These are phyloP conservation scores for Paramyrothecium sp. DNA, from an alignment of 2,329 filamentous ascomycete genomes.

Conservation along the genomic window DNA sequence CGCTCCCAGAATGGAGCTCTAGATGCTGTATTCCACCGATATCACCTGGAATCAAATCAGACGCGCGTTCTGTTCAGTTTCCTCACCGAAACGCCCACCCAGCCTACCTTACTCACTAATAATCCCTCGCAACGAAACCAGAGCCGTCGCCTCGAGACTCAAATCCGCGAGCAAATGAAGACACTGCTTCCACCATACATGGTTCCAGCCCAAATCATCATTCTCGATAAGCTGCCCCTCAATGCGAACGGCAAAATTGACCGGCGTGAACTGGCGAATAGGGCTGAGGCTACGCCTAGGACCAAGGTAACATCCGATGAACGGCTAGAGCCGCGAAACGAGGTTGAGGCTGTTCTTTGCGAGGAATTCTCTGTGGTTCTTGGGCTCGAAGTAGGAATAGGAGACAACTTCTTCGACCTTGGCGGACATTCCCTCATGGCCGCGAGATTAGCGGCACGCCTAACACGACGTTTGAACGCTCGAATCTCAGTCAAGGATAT, in stretches of 20 bases:
- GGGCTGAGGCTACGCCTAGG: not conserved
- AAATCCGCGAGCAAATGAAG: slow-evolving; percentile 2
- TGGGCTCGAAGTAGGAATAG: not conserved
- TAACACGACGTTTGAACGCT: slow-evolving; percentile 2
- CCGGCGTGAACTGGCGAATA: not conserved
- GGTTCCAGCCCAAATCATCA: not conserved
- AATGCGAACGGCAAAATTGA: not conserved
- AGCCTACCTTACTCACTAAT: slow-evolving; percentile 7
- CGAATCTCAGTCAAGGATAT: slow-evolving; percentile 7
- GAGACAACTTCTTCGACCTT: not conserved
- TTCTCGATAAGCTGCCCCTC: not conserved
- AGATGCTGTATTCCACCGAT: slow-evolving; percentile 13
- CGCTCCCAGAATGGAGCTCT: slow-evolving; percentile 13
- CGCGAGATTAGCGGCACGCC: slow-evolving; percentile 9
- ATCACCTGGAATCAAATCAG: slow-evolving; percentile 11
- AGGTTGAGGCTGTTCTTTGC: not conserved
- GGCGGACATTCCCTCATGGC: slow-evolving; percentile 6
- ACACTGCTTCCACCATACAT: slow-evolving; percentile 1
- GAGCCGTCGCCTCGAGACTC: slow-evolving; percentile 1
- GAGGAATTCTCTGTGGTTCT: not conserved
- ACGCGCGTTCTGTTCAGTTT: slow-evolving; percentile 9
- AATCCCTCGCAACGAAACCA: slow-evolving; percentile 11
- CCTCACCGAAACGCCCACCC: slow-evolving; percentile 4
- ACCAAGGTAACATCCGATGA: not conserved
- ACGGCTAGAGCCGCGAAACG: not conserved